Conservation (phyloP, 805 yeast genomes). For the Wickerhamomyces kurtzmanii region DNA sequence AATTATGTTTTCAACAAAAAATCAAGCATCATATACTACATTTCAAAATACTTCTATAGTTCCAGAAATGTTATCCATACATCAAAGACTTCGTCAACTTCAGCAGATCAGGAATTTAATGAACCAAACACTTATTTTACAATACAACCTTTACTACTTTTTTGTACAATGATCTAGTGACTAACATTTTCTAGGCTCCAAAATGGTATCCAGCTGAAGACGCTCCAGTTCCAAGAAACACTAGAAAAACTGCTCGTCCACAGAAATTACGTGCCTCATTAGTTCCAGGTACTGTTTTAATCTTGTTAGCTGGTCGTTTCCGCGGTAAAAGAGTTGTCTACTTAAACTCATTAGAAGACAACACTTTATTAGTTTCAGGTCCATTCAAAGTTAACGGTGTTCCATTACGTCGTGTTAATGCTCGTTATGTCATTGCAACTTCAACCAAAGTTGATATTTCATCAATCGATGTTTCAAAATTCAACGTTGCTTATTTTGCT, state of each 20-base stretch:
- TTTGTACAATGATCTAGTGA: no score
- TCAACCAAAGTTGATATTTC: conserved; percentile 82
- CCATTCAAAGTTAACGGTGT: conserved; percentile 99
- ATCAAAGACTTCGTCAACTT: no score
- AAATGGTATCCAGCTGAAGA: conserved; percentile 94
- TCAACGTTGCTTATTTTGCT: conserved; percentile 92
- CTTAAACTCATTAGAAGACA: conserved; percentile 96
- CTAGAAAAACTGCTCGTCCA: conserved; percentile 89
- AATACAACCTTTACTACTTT: no score
- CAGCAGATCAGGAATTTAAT: no score
- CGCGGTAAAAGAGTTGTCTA: conserved; percentile 99
- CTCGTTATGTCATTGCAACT: conserved; percentile 98
- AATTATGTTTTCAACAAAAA: no score
- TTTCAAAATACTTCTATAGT: no score
- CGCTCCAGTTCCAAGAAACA: conserved; percentile 76
- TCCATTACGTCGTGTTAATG: conserved; percentile 97
- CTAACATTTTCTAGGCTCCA: conserved; percentile 42
- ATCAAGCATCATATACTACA: no score
- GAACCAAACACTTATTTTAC: no score
- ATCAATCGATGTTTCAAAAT: conserved; percentile 79
- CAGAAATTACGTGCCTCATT: conserved; percentile 92
- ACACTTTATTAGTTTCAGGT: conserved; percentile 94
- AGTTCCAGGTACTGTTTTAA: conserved; percentile 96
- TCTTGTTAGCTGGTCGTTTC: conserved; percentile 98
- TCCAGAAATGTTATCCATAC: no score